Conservation (phyloP, 805 yeast genomes). For the Ogataea ganodermae region DNA sequence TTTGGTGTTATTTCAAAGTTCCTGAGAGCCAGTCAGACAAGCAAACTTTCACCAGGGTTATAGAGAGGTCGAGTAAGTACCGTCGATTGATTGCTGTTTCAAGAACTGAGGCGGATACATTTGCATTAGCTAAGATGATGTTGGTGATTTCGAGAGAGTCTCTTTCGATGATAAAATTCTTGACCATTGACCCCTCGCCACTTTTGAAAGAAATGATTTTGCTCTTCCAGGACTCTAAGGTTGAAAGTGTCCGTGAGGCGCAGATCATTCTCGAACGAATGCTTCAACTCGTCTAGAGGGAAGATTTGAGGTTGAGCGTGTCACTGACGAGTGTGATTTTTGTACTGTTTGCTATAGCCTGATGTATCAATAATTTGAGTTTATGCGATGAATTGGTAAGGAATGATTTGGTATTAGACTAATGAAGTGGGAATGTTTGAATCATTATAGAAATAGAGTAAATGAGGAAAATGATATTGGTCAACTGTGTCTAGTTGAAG, state of each 20-base stretch:
- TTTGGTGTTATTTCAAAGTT: constrained; percentile 17
- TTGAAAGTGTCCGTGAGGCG: background rate
- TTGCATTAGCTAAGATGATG: constrained; percentile 10
- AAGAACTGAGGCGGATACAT: background rate
- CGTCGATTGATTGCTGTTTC: background rate
- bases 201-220: constrained; percentile 13
- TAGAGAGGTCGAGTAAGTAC: background rate
- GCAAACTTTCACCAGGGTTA: background rate
- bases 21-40: background rate
- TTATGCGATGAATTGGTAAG: no score
- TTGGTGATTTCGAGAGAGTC: constrained; percentile 8
- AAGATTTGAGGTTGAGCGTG: background rate
- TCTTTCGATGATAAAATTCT: constrained; percentile 2
- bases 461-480: no score
- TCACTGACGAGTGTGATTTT: no score
- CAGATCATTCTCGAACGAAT: background rate
- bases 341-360: background rate
- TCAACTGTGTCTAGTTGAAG: no score
- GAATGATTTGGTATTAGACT: no score
- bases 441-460: no score
- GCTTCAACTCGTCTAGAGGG: background rate
- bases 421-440: no score
- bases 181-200: constrained; percentile 8
- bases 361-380: no score
- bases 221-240: background rate